Evolutionary conservation across 1,139 yeast genomes (phyloP).

Genomic region (Candida sp.): DNA sequence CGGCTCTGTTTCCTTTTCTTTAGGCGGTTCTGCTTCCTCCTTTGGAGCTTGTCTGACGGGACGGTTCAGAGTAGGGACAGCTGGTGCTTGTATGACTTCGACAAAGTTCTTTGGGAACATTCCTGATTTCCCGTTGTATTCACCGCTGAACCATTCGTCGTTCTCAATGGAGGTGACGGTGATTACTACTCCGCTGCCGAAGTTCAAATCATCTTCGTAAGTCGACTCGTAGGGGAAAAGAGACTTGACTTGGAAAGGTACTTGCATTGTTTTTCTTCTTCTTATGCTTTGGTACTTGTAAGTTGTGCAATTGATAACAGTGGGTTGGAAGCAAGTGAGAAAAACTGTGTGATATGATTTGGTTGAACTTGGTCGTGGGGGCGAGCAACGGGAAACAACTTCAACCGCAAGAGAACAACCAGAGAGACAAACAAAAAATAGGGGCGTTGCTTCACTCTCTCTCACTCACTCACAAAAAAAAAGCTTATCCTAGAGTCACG

Average conservation of each 20-base stretch:
- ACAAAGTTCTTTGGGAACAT: conserved; percentile 93
- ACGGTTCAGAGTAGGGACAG: conserved; percentile 15
- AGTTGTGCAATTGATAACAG: conserved; percentile 7
- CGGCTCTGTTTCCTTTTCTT: neutral
- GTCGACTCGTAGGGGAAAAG: conserved; percentile 77
- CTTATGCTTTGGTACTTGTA: no score
- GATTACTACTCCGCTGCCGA: conserved; percentile 68
- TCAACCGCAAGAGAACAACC: neutral
- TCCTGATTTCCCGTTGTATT: conserved; percentile 62
- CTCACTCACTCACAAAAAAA: no score
- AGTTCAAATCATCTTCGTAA: conserved; percentile 82
- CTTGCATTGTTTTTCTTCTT: neutral
- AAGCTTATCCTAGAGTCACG: neutral
- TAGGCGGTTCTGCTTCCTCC: neutral
- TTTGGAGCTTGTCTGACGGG: conserved; percentile 9
- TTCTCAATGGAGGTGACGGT: conserved; percentile 73
- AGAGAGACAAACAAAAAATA: neutral
- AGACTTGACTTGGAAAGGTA: conserved; percentile 76
- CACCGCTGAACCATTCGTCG: conserved; percentile 84
- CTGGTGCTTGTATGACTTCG: conserved; percentile 29
- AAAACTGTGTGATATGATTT: conserved; percentile 1
- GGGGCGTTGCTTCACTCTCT: conserved; percentile 1
- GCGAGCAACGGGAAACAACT: neutral
- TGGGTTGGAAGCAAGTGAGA: neutral
- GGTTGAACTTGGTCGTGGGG: neutral